A percentile compares a stretch with the other conserved stretches of the same genome.
Evolutionary conservation across 805 yeast species (phyloP).

Genomic region (Lipomyces yamadae): DNA sequence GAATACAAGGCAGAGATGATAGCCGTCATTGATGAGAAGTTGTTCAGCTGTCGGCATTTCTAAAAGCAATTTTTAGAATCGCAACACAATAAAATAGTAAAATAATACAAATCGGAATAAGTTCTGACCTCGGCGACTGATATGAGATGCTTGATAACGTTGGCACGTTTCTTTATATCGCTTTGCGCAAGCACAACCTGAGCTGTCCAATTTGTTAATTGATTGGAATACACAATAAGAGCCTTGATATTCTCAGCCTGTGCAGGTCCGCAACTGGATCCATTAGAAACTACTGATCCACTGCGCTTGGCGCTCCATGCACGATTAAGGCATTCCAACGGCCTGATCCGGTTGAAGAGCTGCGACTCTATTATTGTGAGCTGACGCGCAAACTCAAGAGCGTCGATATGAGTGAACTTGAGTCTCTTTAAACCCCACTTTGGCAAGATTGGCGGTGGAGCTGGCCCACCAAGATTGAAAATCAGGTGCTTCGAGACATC

Average conservation of each 20-base stretch:
- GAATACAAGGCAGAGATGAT: slow-evolving; percentile 84
- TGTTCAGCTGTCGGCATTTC: slow-evolving; percentile 70
- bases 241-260: slow-evolving; percentile 49
- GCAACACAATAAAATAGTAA: too few species aligned
- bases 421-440: slow-evolving; percentile 32
- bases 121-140: slow-evolving; percentile 66
- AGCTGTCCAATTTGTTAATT: slow-evolving; percentile 80
- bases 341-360: slow-evolving; percentile 67
- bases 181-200: slow-evolving; percentile 68
- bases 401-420: slow-evolving; percentile 66
- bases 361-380: slow-evolving; percentile 75
- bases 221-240: slow-evolving; percentile 74
- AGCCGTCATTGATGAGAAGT: slow-evolving; percentile 92
- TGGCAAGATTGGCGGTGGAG: slow-evolving; percentile 43
- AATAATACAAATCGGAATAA: too few species aligned
- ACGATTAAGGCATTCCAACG: slow-evolving; percentile 57
- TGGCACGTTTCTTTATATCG: slow-evolving; percentile 71
- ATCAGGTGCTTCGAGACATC: slow-evolving; percentile 23
- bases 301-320: slow-evolving; percentile 33
- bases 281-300: slow-evolving; percentile 6
- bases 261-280: slow-evolving; percentile 40
- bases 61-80: not conserved
- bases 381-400: slow-evolving; percentile 80
- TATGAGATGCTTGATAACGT: slow-evolving; percentile 71
- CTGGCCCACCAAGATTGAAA: slow-evolving; percentile 22